Conservation (phyloP, 192 early-diverging fungal genomes). For the Coemansia sp. region DNA sequence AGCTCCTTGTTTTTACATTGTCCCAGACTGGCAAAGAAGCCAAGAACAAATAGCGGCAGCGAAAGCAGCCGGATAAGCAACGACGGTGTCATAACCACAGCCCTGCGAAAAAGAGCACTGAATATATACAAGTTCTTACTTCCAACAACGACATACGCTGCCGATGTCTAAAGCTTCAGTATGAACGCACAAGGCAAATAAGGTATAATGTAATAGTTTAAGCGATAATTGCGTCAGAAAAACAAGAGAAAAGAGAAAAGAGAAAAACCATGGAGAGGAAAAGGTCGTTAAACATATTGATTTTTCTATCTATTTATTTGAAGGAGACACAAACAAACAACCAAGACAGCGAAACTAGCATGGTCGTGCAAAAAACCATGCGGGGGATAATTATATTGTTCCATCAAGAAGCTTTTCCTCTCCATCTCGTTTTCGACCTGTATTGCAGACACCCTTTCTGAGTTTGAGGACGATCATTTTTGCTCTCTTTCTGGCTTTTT, state of each 20-base stretch:
- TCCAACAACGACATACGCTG: background rate
- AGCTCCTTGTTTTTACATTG: constrained; percentile 30
- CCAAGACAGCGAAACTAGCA: background rate
- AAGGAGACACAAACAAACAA: constrained; percentile 8
- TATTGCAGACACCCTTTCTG: background rate
- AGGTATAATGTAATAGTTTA: background rate
- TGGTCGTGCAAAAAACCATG: constrained; percentile 1
- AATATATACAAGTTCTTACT: background rate
- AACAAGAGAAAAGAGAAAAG: background rate
- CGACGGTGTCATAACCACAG: background rate
- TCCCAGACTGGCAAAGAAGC: constrained; percentile 6
- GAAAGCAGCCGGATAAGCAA: constrained; percentile 2
- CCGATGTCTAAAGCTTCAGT: no score
- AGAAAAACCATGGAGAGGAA: background rate
- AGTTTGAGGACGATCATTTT: background rate
- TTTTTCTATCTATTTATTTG: background rate
- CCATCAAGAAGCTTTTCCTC: background rate
- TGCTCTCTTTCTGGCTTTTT: no score
- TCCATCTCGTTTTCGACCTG: background rate
- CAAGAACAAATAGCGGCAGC: constrained; percentile 11
- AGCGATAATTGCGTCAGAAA: background rate
- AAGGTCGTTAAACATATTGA: background rate
- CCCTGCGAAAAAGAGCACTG: no score
- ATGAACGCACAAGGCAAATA: background rate
- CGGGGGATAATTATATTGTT: constrained; percentile 6